These are phyloP conservation scores for Pseudogymnoascus sp. DNA, from an alignment of 2,329 filamentous ascomycete species.

Conservation along the genomic window DNA sequence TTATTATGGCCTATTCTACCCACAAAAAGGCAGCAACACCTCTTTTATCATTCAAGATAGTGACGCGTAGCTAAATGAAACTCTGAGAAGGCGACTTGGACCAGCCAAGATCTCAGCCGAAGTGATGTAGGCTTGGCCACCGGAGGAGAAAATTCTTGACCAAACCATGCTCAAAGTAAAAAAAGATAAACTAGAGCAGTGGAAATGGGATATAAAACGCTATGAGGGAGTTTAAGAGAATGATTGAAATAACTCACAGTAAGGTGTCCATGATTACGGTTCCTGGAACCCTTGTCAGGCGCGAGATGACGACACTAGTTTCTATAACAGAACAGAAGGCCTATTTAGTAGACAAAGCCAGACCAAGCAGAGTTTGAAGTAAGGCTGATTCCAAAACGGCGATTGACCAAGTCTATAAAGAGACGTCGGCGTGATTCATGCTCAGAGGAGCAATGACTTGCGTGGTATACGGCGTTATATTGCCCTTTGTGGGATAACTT, in stretches of 20 bases:
- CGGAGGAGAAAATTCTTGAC: not conserved
- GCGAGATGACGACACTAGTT: not conserved
- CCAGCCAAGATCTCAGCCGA: conserved; percentile 1
- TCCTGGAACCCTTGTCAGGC: not conserved
- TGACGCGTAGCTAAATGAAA: not conserved
- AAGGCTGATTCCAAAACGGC: not conserved
- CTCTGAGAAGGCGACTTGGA: not conserved
- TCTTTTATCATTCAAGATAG: not conserved
- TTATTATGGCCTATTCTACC: not conserved
- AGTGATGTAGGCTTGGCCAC: conserved; percentile 2
- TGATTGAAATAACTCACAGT: conserved; percentile 31
- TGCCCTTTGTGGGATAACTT: not conserved
- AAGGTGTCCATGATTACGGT: conserved; percentile 38
- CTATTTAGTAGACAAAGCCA: not conserved
- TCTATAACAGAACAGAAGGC: not conserved
- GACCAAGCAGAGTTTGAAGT: not conserved
- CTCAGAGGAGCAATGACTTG: not conserved
- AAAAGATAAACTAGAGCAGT: not conserved
- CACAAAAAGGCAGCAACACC: not conserved
- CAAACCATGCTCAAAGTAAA: not conserved
- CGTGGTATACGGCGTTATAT: not conserved
- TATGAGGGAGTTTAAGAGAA: not conserved
- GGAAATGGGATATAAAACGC: not conserved
- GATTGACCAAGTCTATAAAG: not conserved
- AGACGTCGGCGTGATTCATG: not conserved